Evolutionary conservation across 257 asterid species (phyloP).

Genomic region (Jacaranda copaia): DNA sequence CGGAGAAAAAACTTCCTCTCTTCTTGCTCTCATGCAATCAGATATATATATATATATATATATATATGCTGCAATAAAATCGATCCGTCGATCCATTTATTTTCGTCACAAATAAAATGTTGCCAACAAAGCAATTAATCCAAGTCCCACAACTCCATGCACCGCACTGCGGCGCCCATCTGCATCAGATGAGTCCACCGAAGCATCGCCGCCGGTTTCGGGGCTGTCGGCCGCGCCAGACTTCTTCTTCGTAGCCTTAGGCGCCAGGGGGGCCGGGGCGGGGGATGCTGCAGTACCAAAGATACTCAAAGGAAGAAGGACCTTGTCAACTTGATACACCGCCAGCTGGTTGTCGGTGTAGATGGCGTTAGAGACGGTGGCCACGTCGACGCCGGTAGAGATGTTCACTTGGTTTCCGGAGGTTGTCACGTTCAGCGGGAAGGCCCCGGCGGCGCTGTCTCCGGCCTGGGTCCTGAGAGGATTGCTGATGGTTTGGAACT

Average conservation of each 20-base stretch:
- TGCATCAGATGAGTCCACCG: slow-evolving; percentile 61
- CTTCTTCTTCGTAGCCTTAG: slow-evolving; percentile 46
- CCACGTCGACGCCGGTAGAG: slow-evolving; percentile 74
- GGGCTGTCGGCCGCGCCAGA: slow-evolving; percentile 52
- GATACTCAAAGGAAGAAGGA: slow-evolving; percentile 75
- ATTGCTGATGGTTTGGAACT: slow-evolving; percentile 87
- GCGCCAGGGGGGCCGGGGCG: slow-evolving; percentile 50
- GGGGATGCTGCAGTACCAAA: slow-evolving; percentile 74
- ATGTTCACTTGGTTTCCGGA: slow-evolving; percentile 80
- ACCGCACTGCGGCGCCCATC: slow-evolving; percentile 16
- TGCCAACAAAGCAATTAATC: slow-evolving; percentile 36
- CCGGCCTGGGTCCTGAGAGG: slow-evolving; percentile 94
- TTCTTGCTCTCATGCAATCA: slow-evolving; percentile 15
- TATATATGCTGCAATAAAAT: not conserved
- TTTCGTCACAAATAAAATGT: slow-evolving; percentile 40
- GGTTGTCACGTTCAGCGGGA: slow-evolving; percentile 78
- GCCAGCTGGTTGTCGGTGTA: slow-evolving; percentile 80
- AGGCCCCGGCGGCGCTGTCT: slow-evolving; percentile 52
- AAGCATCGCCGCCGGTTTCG: slow-evolving; percentile 51
- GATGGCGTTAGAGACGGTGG: slow-evolving; percentile 69
- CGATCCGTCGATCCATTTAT: not conserved
- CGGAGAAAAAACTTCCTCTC: slow-evolving; percentile 23
- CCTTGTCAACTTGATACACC: slow-evolving; percentile 80
- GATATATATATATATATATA: not conserved
- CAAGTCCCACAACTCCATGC: slow-evolving; percentile 55